These are phyloP conservation scores for Claviceps lovelessii DNA, from an alignment of 2,329 filamentous ascomycete genomes.

Conservation along the genomic window DNA sequence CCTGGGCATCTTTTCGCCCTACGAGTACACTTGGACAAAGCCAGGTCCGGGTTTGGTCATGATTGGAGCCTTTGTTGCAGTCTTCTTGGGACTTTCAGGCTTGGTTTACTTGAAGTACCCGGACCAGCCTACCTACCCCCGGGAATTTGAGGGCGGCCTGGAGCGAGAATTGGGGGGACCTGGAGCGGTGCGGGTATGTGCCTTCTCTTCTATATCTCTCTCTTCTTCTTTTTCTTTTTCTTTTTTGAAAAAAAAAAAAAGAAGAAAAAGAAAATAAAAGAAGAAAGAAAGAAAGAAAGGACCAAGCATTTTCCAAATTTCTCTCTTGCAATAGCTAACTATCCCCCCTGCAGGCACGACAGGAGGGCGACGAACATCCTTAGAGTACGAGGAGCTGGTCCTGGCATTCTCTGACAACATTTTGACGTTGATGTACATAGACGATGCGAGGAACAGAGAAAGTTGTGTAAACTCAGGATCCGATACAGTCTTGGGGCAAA, in stretches of 20 bases:
- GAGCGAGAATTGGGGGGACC: slow-evolving; percentile 62
- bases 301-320: background rate
- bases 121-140: slow-evolving; percentile 53
- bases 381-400: slow-evolving; percentile 15
- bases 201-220: no score
- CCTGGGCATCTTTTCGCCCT: slow-evolving; percentile 74
- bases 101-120: slow-evolving; percentile 57
- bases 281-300: no score
- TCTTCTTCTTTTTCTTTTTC: background rate
- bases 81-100: slow-evolving; percentile 50
- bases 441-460: slow-evolving; percentile 4
- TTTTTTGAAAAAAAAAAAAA: background rate
- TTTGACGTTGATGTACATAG: slow-evolving; percentile 23
- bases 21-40: slow-evolving; percentile 74
- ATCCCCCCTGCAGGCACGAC: slow-evolving; percentile 30
- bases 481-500: background rate
- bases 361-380: slow-evolving; percentile 39
- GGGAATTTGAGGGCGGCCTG: slow-evolving; percentile 58
- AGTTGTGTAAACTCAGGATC: background rate
- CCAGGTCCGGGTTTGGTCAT: slow-evolving; percentile 56
- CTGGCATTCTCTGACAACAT: background rate
- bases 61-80: slow-evolving; percentile 51
- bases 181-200: slow-evolving; percentile 48
- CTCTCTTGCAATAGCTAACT: background rate
- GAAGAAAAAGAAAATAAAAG: no score